These are phyloP conservation scores for Coemansia sp. DNA, from an alignment of 192 early-diverging fungal species.

Conservation along the genomic window DNA sequence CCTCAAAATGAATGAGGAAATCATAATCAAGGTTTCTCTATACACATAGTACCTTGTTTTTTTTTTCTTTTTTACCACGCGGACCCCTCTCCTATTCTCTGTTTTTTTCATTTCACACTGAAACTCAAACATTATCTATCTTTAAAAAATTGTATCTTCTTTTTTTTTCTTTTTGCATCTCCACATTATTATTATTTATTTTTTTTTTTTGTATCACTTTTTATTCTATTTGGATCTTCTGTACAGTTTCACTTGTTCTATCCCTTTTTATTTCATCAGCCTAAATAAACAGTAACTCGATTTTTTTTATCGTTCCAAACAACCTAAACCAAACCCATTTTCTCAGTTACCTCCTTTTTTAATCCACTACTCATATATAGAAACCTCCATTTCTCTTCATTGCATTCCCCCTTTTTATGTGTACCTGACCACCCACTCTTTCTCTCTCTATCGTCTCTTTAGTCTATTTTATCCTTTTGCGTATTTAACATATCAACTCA, in stretches of 20 bases:
- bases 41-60: background rate
- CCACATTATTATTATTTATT: background rate
- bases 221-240: slow-evolving; percentile 1
- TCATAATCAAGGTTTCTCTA: background rate
- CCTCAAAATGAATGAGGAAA: too few relatives aligned
- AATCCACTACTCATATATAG: too few relatives aligned
- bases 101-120: slow-evolving; percentile 4
- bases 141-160: background rate
- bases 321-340: too few relatives aligned
- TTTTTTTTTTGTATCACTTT: slow-evolving; percentile 7
- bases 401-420: too few relatives aligned
- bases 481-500: background rate
- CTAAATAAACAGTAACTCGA: background rate
- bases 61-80: background rate
- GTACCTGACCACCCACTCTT: background rate
- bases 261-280: background rate
- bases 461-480: background rate
- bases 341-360: too few relatives aligned
- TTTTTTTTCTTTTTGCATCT: background rate
- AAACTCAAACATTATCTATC: background rate
- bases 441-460: background rate
- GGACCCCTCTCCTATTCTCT: background rate
- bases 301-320: too few relatives aligned
- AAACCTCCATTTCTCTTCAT: too few relatives aligned
- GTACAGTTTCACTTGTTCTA: slow-evolving; percentile 1